These are phyloP conservation scores for Argentina anserina DNA, from an alignment of 306 rosid species.

Conservation along the genomic window DNA sequence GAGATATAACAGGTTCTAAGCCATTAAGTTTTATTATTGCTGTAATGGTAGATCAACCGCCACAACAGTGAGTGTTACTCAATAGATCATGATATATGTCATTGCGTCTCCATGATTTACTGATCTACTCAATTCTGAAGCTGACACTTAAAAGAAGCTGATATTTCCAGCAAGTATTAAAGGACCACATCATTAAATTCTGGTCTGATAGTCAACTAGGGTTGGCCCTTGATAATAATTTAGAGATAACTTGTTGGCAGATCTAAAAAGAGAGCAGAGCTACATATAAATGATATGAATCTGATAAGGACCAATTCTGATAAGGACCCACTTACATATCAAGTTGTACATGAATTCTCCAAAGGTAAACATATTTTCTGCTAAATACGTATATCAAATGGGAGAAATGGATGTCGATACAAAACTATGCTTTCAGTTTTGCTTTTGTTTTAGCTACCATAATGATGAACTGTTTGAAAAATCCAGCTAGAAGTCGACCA, in stretches of 20 bases:
- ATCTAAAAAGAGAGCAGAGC: background rate
- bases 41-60: background rate
- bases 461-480: background rate
- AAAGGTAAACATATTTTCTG: background rate
- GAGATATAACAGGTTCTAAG: background rate
- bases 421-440: background rate
- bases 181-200: background rate
- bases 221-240: constrained; percentile 2
- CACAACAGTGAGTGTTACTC: background rate
- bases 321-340: background rate
- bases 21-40: background rate
- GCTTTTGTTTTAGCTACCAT: background rate
- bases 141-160: background rate
- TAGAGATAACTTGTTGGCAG: background rate
- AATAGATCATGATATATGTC: background rate
- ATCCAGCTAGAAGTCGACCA: background rate
- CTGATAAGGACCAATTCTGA: background rate
- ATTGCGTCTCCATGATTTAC: background rate
- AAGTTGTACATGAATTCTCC: too few relatives aligned
- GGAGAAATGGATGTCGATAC: background rate
- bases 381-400: background rate
- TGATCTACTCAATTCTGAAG: background rate
- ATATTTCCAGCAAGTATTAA: background rate
- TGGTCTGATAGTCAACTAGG: background rate
- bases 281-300: background rate